phyloP scores from a whole-genome alignment of 2,329 filamentous ascomycete species.

The Lojkania enalia region DNA sequence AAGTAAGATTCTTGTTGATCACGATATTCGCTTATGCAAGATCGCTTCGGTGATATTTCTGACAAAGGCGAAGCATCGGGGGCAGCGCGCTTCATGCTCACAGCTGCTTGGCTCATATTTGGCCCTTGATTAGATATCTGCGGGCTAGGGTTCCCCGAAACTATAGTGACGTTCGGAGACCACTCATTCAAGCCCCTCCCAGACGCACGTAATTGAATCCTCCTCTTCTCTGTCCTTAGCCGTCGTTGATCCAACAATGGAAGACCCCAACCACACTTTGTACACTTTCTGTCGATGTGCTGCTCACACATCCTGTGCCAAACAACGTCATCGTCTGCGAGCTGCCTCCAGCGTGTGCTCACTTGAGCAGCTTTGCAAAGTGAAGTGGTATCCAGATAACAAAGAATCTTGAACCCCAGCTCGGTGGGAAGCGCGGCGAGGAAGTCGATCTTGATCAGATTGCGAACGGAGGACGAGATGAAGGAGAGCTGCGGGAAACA shows the following conservation, averaged over 20 bases:
- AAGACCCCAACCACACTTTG: slow-evolving; percentile 92
- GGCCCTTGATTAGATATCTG: slow-evolving; percentile 14
- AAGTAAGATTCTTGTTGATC: slow-evolving; percentile 53
- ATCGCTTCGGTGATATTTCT: slow-evolving; percentile 37
- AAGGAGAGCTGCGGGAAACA: slow-evolving; percentile 97
- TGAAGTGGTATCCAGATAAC: slow-evolving; percentile 88
- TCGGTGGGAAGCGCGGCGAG: slow-evolving; percentile 85
- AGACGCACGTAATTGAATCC: slow-evolving; percentile 72
- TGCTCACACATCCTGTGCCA: slow-evolving; percentile 99
- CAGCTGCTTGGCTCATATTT: slow-evolving; percentile 20
- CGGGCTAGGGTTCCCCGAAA: slow-evolving; percentile 41
- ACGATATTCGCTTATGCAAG: slow-evolving; percentile 30
- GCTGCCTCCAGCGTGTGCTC: slow-evolving; percentile 79
- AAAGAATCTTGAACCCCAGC: slow-evolving; percentile 90
- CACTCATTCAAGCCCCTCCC: slow-evolving; percentile 60
- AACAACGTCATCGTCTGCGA: slow-evolving; percentile 96
- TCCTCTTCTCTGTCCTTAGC: slow-evolving; percentile 81
- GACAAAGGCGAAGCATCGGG: slow-evolving; percentile 29
- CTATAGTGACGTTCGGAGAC: slow-evolving; percentile 55
- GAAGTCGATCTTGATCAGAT: slow-evolving; percentile 98
- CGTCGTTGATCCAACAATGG: slow-evolving; percentile 87
- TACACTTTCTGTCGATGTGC: slow-evolving; percentile 91
- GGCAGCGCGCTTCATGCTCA: slow-evolving; percentile 34
- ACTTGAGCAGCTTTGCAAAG: slow-evolving; percentile 96
- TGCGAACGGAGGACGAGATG: slow-evolving; percentile 85